Evolutionary conservation across 495 filamentous ascomycete genomes (phyloP).

Genomic region (Penicillium odoratum): DNA sequence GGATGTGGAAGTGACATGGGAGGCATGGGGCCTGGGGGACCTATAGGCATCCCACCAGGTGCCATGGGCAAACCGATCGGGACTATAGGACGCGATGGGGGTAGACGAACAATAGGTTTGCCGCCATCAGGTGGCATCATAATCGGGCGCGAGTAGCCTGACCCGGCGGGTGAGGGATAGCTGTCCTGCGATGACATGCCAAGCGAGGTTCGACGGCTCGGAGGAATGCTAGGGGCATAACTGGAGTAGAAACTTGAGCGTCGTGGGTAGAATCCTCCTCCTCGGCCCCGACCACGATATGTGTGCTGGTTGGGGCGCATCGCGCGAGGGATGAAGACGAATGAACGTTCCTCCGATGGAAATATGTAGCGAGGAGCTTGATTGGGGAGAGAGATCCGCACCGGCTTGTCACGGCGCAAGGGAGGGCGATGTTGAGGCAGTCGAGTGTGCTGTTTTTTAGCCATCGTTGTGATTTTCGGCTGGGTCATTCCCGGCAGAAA

Average conservation of each 20-base stretch:
- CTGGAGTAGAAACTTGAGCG: conserved; percentile 80
- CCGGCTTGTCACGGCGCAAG: conserved; percentile 92
- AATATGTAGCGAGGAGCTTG: conserved; percentile 82
- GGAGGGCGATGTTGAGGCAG: conserved; percentile 94
- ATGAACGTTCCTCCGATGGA: conserved; percentile 83
- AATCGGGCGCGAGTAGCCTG: conserved; percentile 67
- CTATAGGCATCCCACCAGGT: conserved; percentile 15
- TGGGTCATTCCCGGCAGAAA: conserved; percentile 71
- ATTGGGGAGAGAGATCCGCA: conserved; percentile 86
- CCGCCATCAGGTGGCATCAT: conserved; percentile 56
- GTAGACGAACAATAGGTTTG: conserved; percentile 84
- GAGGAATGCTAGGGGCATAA: conserved; percentile 79
- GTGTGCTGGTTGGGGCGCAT: conserved; percentile 89
- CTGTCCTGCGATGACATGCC: conserved; percentile 71
- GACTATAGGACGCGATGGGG: conserved; percentile 52
- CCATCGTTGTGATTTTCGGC: conserved; percentile 65
- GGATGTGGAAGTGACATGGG: conserved; percentile 56
- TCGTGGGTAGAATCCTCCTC: conserved; percentile 68
- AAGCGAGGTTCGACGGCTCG: conserved; percentile 89
- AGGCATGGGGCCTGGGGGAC: conserved; percentile 38
- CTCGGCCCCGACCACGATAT: conserved; percentile 65
- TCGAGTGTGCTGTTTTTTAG: conserved; percentile 83
- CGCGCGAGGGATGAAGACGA: conserved; percentile 96
- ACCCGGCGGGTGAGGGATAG: conserved; percentile 74
- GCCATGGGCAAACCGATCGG: conserved; percentile 30